Base-by-base conservation (phyloP, 108 stramenopile genomes). In the Cyclotella cryptica region DNA sequence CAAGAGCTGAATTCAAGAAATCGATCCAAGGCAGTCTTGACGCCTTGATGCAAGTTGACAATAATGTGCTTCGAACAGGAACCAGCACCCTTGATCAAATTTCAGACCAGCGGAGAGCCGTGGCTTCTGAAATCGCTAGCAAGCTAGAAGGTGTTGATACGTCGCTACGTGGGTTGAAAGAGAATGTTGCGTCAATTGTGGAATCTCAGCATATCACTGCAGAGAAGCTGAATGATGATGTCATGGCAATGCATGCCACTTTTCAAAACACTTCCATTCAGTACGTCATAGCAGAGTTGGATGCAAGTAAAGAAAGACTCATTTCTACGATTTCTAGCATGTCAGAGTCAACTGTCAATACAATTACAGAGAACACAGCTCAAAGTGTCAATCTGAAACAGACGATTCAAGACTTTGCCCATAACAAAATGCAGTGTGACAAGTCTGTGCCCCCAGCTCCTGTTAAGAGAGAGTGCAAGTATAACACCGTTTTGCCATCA, bases 341-440 rank as follows among this genome's bases (percentile, higher is more conserved):
- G 67, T 26, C 44, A 9, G 55, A 82, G 1, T 62, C 51, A 13
- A 66, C 68, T 17, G 26, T 27, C 44, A 61, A 30, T 52, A 22
- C 68, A 21, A 53, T 71, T 19, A 65, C 51, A 4, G 79, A 71
- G 27, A 78, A 68, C 40, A 58, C 51, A 26, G 14, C 26, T 2
- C 62, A 78, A 44, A 62, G 63, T 29, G 47, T 26, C 59, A 28
- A 45, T 26, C 45, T 62, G 15, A 63, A 64, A 44, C 57, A 83
- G 43, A 62, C 73, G 4, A 80, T 86, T 73, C 47, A 83, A 26
- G 69, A 85, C 27, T 88, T 84, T 64, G 60, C 83, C 26, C 51
- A 28, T 29, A 63, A 75, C 22, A 75, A 78, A 45, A 66, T 91
- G 49, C 64, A 72, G 65, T 74, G 80, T 42, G 65, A 74, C 28